Conservation (phyloP, 73 alveolate genomes). For the Tetrahymena malaccensis region DNA sequence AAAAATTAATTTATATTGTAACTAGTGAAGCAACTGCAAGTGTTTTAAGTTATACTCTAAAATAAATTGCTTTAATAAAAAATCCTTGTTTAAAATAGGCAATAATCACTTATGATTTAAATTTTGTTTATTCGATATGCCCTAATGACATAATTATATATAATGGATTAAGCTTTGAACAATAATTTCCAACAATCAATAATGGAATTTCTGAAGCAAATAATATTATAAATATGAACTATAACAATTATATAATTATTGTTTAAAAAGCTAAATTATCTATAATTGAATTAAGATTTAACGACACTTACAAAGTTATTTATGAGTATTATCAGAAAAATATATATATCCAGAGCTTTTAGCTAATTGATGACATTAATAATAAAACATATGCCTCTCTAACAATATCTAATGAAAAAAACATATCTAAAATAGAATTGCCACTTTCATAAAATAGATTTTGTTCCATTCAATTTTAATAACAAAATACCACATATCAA, state of each 20-base stretch:
- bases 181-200: background rate
- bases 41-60: background rate
- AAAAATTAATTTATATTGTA: background rate
- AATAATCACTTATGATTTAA: background rate
- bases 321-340: background rate
- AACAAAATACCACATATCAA: too few species aligned
- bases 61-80: background rate
- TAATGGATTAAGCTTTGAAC: background rate
- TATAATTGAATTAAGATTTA: background rate
- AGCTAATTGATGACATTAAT: background rate
- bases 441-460: background rate
- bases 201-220: background rate
- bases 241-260: too few species aligned
- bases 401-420: background rate
- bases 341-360: background rate
- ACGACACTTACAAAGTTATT: background rate
- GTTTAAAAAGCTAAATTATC: background rate
- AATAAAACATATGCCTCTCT: background rate
- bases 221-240: background rate
- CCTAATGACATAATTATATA: background rate
- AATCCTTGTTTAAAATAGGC: background rate
- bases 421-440: background rate
- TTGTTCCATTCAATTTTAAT: background rate
- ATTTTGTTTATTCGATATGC: background rate
- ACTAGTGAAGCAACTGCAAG: background rate